Evolutionary conservation across 1,139 yeast species (phyloP).

Genomic region (Pichia sp.): DNA sequence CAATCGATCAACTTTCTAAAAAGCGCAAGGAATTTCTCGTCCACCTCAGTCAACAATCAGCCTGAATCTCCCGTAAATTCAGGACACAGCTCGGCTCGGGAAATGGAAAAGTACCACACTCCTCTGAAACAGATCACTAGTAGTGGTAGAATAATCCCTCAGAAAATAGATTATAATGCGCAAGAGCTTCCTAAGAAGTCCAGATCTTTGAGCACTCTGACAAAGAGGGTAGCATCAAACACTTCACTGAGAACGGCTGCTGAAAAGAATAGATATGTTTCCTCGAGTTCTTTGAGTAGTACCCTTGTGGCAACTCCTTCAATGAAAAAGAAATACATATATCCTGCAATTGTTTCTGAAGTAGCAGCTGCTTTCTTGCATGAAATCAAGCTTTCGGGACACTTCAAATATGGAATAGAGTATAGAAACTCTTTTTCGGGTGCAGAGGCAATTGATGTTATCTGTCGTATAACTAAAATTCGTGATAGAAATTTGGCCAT

Average conservation of each 20-base stretch:
- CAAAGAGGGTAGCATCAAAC: conserved; percentile 30
- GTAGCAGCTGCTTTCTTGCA: conserved; percentile 81
- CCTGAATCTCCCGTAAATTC: conserved; percentile 13
- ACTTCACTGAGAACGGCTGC: conserved; percentile 29
- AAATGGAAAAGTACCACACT: conserved; percentile 32
- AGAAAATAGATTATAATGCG: conserved; percentile 35
- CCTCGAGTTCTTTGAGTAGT: conserved; percentile 27
- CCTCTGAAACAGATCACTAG: conserved; percentile 29
- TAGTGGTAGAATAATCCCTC: conserved; percentile 42
- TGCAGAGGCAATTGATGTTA: conserved; percentile 84
- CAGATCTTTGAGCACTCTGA: conserved; percentile 32
- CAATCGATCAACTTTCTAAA: conserved; percentile 29
- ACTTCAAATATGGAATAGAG: conserved; percentile 89
- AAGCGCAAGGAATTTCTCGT: conserved; percentile 25
- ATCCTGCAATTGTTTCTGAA: conserved; percentile 83
- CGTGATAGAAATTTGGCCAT: conserved; percentile 89
- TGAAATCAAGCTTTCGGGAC: conserved; percentile 66
- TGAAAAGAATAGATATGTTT: conserved; percentile 26
- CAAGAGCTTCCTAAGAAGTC: conserved; percentile 28
- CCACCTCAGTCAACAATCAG: conserved; percentile 19
- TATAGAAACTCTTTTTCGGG: conserved; percentile 96
- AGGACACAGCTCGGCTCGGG: conserved; percentile 20
- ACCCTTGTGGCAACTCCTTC: conserved; percentile 44
- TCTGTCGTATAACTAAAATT: conserved; percentile 80
- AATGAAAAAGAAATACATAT: conserved; percentile 59